Percentiles rank a stretch among this genome's conserved stretches.
phyloP scores from a whole-genome alignment of 2,329 filamentous ascomycete genomes.

The Phaeosphaeriaceae sp. region DNA sequence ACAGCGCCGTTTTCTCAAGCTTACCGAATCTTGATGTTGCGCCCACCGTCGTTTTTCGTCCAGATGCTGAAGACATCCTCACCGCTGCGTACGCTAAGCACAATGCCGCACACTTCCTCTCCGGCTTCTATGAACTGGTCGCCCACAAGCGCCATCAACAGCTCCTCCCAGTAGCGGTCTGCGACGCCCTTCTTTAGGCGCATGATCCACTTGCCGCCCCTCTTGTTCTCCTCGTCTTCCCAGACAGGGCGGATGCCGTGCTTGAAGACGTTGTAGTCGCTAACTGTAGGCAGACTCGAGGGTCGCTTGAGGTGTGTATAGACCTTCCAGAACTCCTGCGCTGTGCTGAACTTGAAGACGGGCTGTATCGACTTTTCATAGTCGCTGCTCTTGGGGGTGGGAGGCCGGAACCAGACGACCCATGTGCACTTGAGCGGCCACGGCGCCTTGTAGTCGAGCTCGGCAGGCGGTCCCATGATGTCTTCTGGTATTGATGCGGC shows the following conservation, averaged over 20 bases:
- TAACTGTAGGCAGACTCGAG: constrained; percentile 86
- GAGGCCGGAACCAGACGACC: constrained; percentile 97
- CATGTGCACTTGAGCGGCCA: constrained; percentile 81
- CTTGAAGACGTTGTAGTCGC: constrained; percentile 98
- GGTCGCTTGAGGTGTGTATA: constrained; percentile 91
- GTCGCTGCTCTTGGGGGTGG: constrained; percentile 95
- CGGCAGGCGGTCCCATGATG: constrained; percentile 48
- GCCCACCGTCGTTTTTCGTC: constrained; percentile 91
- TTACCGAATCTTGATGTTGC: constrained; percentile 95
- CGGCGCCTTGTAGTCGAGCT: constrained; percentile 47
- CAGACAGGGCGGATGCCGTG: constrained; percentile 95
- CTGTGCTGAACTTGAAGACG: constrained; percentile 81
- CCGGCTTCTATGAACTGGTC: constrained; percentile 92
- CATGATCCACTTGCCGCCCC: constrained; percentile 97
- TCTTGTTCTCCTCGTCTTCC: constrained; percentile 97
- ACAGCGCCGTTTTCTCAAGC: constrained; percentile 29
- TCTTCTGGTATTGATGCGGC: constrained; percentile 38
- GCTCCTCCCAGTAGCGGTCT: constrained; percentile 96
- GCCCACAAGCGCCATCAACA: constrained; percentile 87
- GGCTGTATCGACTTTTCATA: constrained; percentile 96
- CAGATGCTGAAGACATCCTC: constrained; percentile 98
- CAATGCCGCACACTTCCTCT: constrained; percentile 93
- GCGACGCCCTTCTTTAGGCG: constrained; percentile 96
- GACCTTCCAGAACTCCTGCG: constrained; percentile 89
- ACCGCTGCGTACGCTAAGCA: constrained; percentile 91